Evolutionary conservation across 2,329 filamentous ascomycete genomes (phyloP).

Genomic region (Botrytis fragariae): DNA sequence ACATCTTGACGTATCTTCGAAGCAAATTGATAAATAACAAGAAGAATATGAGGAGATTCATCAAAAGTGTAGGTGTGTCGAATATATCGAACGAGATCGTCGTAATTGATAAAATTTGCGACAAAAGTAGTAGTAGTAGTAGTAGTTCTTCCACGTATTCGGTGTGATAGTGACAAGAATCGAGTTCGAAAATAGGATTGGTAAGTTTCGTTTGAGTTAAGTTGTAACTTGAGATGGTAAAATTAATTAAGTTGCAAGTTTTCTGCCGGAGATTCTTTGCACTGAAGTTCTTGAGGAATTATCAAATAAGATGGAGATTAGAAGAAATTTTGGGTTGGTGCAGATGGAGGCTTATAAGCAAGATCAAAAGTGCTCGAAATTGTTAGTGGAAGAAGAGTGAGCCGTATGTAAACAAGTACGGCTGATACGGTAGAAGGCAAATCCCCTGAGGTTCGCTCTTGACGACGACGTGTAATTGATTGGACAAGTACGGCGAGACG

Average conservation of each 20-base stretch:
- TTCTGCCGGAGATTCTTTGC: background rate
- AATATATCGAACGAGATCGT: background rate
- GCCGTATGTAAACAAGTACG: background rate
- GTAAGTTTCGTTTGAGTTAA: background rate
- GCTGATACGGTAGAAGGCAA: background rate
- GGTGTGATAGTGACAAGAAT: background rate
- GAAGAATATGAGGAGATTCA: background rate
- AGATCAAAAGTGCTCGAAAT: background rate
- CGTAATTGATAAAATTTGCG: background rate
- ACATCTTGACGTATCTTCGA: background rate
- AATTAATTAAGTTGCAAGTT: background rate
- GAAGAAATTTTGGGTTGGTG: background rate
- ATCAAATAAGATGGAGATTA: background rate
- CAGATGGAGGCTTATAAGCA: background rate
- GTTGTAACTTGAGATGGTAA: background rate
- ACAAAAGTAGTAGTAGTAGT: background rate
- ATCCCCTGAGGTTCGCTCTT: background rate
- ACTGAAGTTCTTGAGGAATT: background rate
- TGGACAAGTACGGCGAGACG: background rate
- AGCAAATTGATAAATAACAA: background rate
- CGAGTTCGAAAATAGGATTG: background rate
- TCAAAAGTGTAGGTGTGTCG: background rate
- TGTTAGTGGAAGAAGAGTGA: background rate
- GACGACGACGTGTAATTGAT: background rate
- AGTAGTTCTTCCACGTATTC: background rate